Conservation (phyloP, 305 asterid genomes). For the Fraxinus platypoda region DNA sequence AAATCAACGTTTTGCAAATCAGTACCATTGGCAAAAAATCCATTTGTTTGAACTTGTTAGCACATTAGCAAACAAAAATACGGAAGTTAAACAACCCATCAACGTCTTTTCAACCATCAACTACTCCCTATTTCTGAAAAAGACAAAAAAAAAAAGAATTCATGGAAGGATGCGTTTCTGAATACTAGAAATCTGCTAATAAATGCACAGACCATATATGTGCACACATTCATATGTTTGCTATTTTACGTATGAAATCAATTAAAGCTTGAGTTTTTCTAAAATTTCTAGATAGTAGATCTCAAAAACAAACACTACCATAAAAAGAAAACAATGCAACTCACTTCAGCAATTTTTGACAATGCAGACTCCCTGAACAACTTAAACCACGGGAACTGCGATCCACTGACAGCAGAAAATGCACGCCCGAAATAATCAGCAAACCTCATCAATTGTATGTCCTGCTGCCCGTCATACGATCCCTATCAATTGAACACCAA, state of each 20-base stretch:
- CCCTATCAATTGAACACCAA: conserved; percentile 40
- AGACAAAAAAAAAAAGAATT: neutral
- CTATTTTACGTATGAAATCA: neutral
- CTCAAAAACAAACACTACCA: neutral
- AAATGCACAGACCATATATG: neutral
- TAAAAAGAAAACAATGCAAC: conserved; percentile 16
- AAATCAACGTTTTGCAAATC: neutral
- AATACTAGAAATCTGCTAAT: neutral
- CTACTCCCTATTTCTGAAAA: neutral
- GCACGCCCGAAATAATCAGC: conserved; percentile 90
- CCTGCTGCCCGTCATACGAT: conserved; percentile 71
- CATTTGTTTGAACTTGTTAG: neutral
- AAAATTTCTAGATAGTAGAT: neutral
- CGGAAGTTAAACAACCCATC: neutral
- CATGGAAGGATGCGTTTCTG: neutral
- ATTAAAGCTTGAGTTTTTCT: neutral
- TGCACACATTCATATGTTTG: neutral
- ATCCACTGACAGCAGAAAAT: conserved; percentile 62
- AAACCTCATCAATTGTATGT: conserved; percentile 78
- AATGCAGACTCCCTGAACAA: conserved; percentile 76
- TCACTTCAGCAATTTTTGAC: conserved; percentile 59
- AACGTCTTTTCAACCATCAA: neutral
- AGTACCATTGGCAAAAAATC: neutral
- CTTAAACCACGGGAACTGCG: conserved; percentile 87
- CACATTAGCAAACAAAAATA: neutral